phyloP scores from a whole-genome alignment of 345 rosid species.

The Citrus unshiu region DNA sequence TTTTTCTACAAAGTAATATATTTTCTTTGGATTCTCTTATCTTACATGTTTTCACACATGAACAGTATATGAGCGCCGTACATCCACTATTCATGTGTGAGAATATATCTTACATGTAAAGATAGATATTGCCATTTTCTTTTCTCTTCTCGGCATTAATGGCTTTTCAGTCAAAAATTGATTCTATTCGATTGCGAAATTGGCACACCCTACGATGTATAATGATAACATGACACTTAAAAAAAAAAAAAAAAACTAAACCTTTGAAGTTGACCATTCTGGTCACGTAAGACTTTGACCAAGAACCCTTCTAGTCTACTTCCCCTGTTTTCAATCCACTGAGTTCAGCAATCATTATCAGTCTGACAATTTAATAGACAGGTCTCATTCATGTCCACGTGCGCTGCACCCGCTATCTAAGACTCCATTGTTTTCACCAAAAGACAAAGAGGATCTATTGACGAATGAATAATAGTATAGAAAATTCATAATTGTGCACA shows the following conservation, averaged over 20 bases:
- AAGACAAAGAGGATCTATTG: neutral
- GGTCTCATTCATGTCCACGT: neutral
- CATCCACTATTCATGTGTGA: too few relatives aligned
- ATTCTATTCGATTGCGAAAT: too few relatives aligned
- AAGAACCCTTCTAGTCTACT: neutral
- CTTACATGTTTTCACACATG: too few relatives aligned
- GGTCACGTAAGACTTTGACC: conserved; percentile 5
- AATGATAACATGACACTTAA: too few relatives aligned
- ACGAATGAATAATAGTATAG: neutral
- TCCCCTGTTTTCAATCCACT: neutral
- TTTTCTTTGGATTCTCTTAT: too few relatives aligned
- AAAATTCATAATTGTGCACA: neutral
- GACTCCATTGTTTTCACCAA: neutral
- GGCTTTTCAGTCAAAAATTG: too few relatives aligned
- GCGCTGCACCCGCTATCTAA: neutral
- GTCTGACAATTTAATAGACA: neutral
- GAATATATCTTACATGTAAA: too few relatives aligned
- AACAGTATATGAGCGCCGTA: too few relatives aligned
- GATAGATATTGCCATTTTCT: too few relatives aligned
- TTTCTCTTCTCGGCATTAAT: too few relatives aligned
- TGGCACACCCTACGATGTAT: too few relatives aligned
- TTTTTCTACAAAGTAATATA: neutral
- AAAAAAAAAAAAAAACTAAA: neutral
- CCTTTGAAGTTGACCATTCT: neutral
- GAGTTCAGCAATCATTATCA: neutral